phyloP scores from a whole-genome alignment of 1,284 basidiomycete species.

The Trichosporon sp. region DNA sequence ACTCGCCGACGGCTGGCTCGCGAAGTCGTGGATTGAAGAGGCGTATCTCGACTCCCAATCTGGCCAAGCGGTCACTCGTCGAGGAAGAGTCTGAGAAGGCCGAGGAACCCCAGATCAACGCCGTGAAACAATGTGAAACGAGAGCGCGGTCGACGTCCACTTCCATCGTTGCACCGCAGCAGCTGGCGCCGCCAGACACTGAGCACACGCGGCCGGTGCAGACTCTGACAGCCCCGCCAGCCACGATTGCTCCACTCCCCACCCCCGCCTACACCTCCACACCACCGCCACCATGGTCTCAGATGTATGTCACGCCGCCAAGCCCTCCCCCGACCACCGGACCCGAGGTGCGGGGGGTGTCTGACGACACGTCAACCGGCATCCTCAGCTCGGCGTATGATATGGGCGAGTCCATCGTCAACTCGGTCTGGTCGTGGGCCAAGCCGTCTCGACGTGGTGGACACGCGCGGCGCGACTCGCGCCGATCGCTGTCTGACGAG shows the following conservation, averaged over 20 bases:
- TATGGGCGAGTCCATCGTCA: slow-evolving; percentile 29
- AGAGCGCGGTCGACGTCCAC: slow-evolving; percentile 42
- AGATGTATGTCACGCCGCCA: slow-evolving; percentile 22
- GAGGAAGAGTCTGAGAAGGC: slow-evolving; percentile 17
- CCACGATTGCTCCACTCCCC: slow-evolving; percentile 10
- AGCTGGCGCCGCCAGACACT: neutral
- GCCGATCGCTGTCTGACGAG: slow-evolving; percentile 22
- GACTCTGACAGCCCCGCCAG: slow-evolving; percentile 9
- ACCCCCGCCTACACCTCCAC: slow-evolving; percentile 4
- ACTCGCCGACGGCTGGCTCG: slow-evolving; percentile 3
- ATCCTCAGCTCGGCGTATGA: slow-evolving; percentile 31
- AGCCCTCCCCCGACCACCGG: slow-evolving; percentile 12
- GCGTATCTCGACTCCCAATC: slow-evolving; percentile 36
- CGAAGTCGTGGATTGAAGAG: slow-evolving; percentile 31
- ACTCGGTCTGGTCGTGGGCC: slow-evolving; percentile 22
- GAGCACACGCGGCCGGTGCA: slow-evolving; percentile 8
- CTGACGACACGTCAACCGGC: neutral
- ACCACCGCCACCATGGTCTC: slow-evolving; percentile 13
- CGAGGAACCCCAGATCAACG: slow-evolving; percentile 6
- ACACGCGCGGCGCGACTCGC: slow-evolving; percentile 8
- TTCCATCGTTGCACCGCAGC: slow-evolving; percentile 35
- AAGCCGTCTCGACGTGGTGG: slow-evolving; percentile 8
- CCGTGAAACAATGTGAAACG: slow-evolving; percentile 23
- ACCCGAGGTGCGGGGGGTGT: neutral
- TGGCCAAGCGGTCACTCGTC: slow-evolving; percentile 14